Evolutionary conservation across 2,329 filamentous ascomycete genomes (phyloP), one percentile per base, ranked within the genome.

Genomic region (Fusarium albidum): DNA sequence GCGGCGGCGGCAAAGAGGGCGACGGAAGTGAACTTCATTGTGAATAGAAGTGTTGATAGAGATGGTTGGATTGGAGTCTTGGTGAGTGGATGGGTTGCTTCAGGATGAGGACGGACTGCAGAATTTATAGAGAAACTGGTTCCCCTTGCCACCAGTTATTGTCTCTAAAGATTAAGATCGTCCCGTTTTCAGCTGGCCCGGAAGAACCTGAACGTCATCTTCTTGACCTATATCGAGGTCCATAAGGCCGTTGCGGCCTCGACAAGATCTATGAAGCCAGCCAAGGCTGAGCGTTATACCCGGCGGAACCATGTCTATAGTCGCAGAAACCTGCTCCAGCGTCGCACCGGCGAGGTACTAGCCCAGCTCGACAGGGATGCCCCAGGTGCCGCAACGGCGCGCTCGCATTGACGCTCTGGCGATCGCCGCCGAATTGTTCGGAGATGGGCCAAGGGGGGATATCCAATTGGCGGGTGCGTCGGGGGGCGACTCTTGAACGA

Each of bases 1-100:
- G 68, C 60, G 37, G 40, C 26, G 25, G 48, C 41, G 25, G 70
- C 66, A 34, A 63, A 49, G 39, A 67, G 50, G 47, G 67, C 27
- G 34, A 76, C 37, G 48, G 57, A 44, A 49, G 65, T 63, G 67
- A 69, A 71, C 65, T 72, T 57, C 71, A 75, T 75, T 26, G 47
- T 68, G 59, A 28, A 32, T 18, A 29, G 39, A 18, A 21, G 7
- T 7, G 12, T 27, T 28, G 25, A 32, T 17, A 11, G 31, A 14
- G 14, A 4, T 31, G 12, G 8, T 12, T 13, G 6, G 21, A 37
- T 13, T 4, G 21, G 21, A 21, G 21, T 4, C 21, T 21, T 21
- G 27, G 18, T 31, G 35, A 32, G 25, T 14, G 15, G 15, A 11
- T 18, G 3, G 6, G 15, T 15, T 5, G 27, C 26, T 14, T 11